phyloP scores from a whole-genome alignment of 495 filamentous ascomycete genomes.

The Penicillium goetzii region DNA sequence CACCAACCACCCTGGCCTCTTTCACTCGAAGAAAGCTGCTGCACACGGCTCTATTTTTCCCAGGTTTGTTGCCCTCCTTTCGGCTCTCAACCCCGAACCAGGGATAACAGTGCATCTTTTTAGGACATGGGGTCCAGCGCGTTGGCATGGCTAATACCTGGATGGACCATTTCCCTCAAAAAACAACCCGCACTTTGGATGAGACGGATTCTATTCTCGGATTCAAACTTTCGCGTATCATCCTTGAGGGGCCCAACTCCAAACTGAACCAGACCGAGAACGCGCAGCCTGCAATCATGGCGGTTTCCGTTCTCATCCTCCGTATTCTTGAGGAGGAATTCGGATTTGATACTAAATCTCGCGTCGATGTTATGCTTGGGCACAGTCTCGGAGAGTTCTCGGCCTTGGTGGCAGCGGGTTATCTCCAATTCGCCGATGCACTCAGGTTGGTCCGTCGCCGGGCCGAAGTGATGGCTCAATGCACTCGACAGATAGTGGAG shows the following conservation, averaged over 20 bases:
- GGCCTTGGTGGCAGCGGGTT: constrained; percentile 80
- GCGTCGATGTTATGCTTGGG: constrained; percentile 81
- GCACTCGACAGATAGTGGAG: constrained; percentile 64
- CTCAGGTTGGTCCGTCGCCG: constrained; percentile 75
- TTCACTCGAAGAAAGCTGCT: constrained; percentile 45
- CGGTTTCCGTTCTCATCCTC: constrained; percentile 86
- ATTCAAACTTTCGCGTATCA: constrained; percentile 71
- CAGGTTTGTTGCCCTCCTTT: constrained; percentile 56
- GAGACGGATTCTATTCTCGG: constrained; percentile 80
- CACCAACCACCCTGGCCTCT: constrained; percentile 4
- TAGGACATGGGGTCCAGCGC: constrained; percentile 93
- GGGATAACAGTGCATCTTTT: constrained; percentile 4
- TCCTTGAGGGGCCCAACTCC: constrained; percentile 75
- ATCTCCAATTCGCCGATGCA: constrained; percentile 76
- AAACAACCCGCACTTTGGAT: constrained; percentile 70
- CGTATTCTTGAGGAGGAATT: constrained; percentile 87
- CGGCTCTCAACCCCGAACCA: not conserved
- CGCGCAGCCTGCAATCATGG: constrained; percentile 95
- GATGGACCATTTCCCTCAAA: constrained; percentile 79
- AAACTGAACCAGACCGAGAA: constrained; percentile 80
- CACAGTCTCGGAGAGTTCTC: constrained; percentile 97
- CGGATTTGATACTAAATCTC: constrained; percentile 67
- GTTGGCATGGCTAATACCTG: constrained; percentile 89
- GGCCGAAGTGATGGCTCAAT: constrained; percentile 83
- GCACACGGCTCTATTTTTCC: constrained; percentile 83